Evolutionary conservation across 2,329 filamentous ascomycete genomes (phyloP).

Genomic region (Paraphaeosphaeria minitans): DNA sequence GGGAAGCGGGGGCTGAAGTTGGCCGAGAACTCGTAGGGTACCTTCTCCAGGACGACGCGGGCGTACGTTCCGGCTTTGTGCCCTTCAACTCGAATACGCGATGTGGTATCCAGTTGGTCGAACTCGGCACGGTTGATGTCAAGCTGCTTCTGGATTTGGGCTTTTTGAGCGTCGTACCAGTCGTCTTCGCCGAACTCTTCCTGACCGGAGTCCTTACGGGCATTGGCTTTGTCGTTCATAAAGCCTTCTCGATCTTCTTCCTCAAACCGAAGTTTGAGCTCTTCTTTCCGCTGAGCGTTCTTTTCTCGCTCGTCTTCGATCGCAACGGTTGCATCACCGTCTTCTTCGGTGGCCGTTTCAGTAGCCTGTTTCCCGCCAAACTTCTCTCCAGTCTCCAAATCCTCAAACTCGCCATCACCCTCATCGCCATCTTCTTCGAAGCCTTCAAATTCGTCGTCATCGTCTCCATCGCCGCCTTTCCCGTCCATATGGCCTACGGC

Average conservation of each 20-base stretch:
- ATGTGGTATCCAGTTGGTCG: constrained; percentile 80
- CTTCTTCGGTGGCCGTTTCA: constrained; percentile 49
- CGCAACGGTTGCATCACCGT: constrained; percentile 53
- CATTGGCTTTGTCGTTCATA: constrained; percentile 83
- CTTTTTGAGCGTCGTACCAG: constrained; percentile 98
- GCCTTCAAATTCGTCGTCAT: constrained; percentile 61
- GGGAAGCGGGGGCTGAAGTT: constrained; percentile 83
- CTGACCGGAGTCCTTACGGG: constrained; percentile 69
- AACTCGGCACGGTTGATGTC: constrained; percentile 97
- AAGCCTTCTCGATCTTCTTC: constrained; percentile 98
- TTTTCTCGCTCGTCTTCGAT: constrained; percentile 88
- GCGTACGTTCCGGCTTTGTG: constrained; percentile 92
- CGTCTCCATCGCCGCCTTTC: constrained; percentile 49
- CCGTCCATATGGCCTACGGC: constrained; percentile 68
- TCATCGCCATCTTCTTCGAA: constrained; percentile 65
- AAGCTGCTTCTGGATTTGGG: constrained; percentile 89
- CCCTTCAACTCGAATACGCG: constrained; percentile 84
- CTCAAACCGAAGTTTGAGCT: constrained; percentile 91
- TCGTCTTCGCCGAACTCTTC: constrained; percentile 94
- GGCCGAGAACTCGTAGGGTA: constrained; percentile 87
- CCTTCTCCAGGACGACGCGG: constrained; percentile 84
- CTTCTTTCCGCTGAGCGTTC: constrained; percentile 91
- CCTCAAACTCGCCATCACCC: constrained; percentile 82
- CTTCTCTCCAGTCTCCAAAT: constrained; percentile 78
- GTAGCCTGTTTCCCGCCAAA: constrained; percentile 50